Percentiles rank a stretch among this genome's conserved stretches.
phyloP scores from a whole-genome alignment of 2,329 filamentous ascomycete genomes.

The Trichoderma sp. region DNA sequence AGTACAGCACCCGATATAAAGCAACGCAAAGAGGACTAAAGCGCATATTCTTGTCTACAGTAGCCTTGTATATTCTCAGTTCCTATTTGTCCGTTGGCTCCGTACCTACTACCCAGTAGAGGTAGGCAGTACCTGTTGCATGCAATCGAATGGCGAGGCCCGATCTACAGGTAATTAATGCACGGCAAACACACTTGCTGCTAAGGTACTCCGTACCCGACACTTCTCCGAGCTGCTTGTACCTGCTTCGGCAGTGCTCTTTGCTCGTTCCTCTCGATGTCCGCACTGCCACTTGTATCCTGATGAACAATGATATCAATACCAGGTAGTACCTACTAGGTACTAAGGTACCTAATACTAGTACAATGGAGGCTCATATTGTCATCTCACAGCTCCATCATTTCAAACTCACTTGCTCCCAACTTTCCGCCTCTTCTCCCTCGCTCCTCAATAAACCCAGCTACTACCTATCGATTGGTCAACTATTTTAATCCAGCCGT shows the following conservation, averaged over 20 bases:
- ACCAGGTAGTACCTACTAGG: too few species aligned
- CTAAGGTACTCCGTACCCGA: neutral
- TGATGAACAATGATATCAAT: neutral
- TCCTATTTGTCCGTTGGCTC: neutral
- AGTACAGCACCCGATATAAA: too few species aligned
- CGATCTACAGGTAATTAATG: neutral
- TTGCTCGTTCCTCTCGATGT: neutral
- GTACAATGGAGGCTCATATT: neutral
- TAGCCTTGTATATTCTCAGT: neutral
- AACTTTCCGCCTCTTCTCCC: neutral
- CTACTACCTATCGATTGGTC: neutral
- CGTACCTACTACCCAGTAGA: too few species aligned
- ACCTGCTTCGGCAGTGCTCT: neutral
- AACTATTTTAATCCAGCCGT: neutral
- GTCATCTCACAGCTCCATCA: neutral
- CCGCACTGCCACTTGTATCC: neutral
- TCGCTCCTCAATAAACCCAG: neutral
- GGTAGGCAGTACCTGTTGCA: too few species aligned
- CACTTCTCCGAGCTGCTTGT: constrained; percentile 1
- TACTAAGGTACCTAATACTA: too few species aligned
- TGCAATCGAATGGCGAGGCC: neutral
- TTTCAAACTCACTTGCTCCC: neutral
- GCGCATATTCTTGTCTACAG: neutral
- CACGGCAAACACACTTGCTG: neutral
- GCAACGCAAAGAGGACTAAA: neutral